Evolutionary conservation across 2,329 filamentous ascomycete species (phyloP), one percentile per base, ranked within the genome.

Genomic region (Drechslerella coelobrocha): DNA sequence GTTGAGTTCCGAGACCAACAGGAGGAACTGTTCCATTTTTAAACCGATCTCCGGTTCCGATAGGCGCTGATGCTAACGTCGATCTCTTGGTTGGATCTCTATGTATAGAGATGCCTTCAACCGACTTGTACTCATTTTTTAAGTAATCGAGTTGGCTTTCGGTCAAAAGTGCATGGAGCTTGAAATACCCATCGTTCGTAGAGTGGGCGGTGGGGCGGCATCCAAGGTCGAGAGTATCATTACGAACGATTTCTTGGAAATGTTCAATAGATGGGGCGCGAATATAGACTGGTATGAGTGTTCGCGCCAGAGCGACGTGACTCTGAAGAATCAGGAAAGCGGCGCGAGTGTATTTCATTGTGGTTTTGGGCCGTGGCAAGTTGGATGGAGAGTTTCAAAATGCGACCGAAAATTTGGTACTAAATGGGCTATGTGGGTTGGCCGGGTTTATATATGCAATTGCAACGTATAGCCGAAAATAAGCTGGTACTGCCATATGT

Each of bases 1-100:
- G 2, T 37, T 79, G 76, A 21, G 79, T 79, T 34, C 81, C 81
- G 7, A 82, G 75, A 31, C 81, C 81, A n/a, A 77, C 75, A 27
- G 81, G 81, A 17, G 79, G 78, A 10, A 79, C 72, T 2, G 77
- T 77, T 31, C 82, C 82, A 61, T 78, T 76, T 17, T 78, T 75
- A 76, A 82, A 73, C 77, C 82, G 26, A 75, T 80, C 74, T 76
- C 83, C 56, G 12, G 56, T 51, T 26, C 56, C 56, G 21, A 60
- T 60, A 43, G 56, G 56, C 31, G 56, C 56, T n/a, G 56, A 24
- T 39, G 56, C 56, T 8, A 19, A 23, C n/a, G 51, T 26, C n/a
- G 56, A 17, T 27, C 55, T 6, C n/a, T 41, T 51, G 10, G n/a
- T 31, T 9, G 43, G 43, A 6, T 51, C 56, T 21, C 39, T 51